Conservation (phyloP, 441 rosid species). For the Raphanus hybrid region DNA sequence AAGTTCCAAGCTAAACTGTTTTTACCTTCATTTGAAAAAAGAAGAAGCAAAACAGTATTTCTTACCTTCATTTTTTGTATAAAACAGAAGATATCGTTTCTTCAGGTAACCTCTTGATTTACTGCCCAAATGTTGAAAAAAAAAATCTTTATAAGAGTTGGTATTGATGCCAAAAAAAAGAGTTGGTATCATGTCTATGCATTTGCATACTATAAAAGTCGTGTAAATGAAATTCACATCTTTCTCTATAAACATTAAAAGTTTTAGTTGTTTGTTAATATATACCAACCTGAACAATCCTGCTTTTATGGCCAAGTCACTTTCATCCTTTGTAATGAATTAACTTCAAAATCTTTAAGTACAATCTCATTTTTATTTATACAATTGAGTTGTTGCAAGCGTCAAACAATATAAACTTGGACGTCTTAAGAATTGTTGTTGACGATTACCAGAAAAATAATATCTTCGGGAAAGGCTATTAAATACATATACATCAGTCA, state of each 20-base stretch:
- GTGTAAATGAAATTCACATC: slow-evolving; percentile 30
- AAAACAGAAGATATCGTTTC: background rate
- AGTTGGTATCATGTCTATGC: slow-evolving; percentile 31
- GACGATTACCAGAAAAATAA: slow-evolving; percentile 23
- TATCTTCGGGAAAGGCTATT: slow-evolving; percentile 2
- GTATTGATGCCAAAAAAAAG: slow-evolving; percentile 8
- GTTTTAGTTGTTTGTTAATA: background rate
- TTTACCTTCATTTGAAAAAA: background rate
- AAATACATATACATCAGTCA: background rate
- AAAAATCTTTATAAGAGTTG: background rate
- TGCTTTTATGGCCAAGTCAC: slow-evolving; percentile 16
- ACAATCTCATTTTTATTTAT: background rate
- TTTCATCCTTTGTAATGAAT: slow-evolving; percentile 18
- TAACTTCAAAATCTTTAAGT: slow-evolving; percentile 1
- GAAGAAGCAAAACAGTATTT: background rate
- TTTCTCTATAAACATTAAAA: slow-evolving; percentile 9
- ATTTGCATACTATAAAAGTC: slow-evolving; percentile 29
- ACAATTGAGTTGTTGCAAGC: slow-evolving; percentile 16
- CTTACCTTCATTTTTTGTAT: background rate
- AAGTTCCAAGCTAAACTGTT: background rate
- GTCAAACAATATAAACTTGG: background rate
- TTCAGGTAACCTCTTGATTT: background rate
- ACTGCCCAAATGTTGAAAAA: background rate
- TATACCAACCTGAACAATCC: background rate
- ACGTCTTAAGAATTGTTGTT: slow-evolving; percentile 20